Base-by-base conservation (phyloP, 257 asterid species). In the Nemophila menziesii region DNA sequence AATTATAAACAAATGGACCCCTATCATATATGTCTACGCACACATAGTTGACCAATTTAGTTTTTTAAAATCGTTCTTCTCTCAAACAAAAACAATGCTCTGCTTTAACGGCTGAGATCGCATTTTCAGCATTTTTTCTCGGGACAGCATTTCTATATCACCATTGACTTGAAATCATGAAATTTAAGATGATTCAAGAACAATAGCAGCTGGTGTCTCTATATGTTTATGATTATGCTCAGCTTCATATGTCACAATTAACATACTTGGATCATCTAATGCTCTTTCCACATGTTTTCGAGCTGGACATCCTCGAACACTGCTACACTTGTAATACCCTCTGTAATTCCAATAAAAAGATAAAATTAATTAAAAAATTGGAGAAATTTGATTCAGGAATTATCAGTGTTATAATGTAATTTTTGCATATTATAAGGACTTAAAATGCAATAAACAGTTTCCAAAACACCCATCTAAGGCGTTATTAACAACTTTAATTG, bases 271-370 rank as follows among this genome's bases (percentile, higher is more conserved):
- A 65, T 84, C 95, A 24, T 84, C 95, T 58, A 77, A 58, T 6
- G 86, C 83, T 72, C 92, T 65, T 72, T 84, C 95, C 67, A 84
- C 93, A 41, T 80, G 95, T 52, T 84, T 84, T 20, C 92, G 67
- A 37, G 95, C 93, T 63, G 95, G 95, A 63, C 95, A 84, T 33
- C 93, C 95, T 58, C 93, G 46, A 1, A 84, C 68, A 38, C 95
- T 84, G 43, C 95, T 84, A 39, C 95, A 84, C 57, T 80, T 84
- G 76, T 84, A 84, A 57, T 84, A 84, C 8, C 95, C 95, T 74
- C 95, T 84, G 77, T 5, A 58, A 16, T n/a, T n/a, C n/a, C n/a
- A n/a, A n/a, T n/a, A n/a, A n/a, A n/a, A n/a, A n/a, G n/a, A n/a
- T n/a, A n/a, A n/a, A n/a, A n/a, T n/a, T n/a, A n/a, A n/a, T n/a